Conservation (phyloP, 306 rosid genomes). For the Carpinus viminea region DNA sequence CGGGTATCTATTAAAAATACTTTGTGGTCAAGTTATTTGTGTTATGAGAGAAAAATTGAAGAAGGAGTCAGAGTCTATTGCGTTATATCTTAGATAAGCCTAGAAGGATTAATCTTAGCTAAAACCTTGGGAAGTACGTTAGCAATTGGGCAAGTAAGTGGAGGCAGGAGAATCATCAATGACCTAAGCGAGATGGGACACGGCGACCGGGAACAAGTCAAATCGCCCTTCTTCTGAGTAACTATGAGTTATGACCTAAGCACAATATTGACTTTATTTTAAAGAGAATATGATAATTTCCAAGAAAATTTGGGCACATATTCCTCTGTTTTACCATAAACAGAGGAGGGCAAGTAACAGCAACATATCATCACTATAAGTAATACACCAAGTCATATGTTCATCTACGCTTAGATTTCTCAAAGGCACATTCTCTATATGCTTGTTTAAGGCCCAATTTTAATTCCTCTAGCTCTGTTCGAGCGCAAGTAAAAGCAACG, state of each 20-base stretch:
- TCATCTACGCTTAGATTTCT: no score
- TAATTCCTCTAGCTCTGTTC: no score
- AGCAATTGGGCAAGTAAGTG: background rate
- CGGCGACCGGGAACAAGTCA: slow-evolving; percentile 21
- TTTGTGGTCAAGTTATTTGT: no score
- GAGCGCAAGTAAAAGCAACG: background rate
- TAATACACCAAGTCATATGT: no score
- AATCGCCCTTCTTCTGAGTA: background rate
- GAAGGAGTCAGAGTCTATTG: no score
- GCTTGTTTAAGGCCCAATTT: no score
- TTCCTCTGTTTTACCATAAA: background rate
- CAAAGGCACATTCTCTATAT: no score
- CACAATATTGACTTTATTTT: slow-evolving; percentile 9
- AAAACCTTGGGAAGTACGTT: slow-evolving; percentile 13
- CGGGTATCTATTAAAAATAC: no score
- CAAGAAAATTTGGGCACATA: background rate
- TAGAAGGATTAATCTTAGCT: background rate
- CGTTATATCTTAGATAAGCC: background rate
- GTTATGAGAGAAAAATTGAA: background rate
- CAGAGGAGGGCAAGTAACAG: background rate
- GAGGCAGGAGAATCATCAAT: background rate
- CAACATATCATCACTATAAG: background rate
- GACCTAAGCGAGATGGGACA: slow-evolving; percentile 21
- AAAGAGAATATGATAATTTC: background rate
- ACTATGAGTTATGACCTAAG: background rate